Evolutionary conservation across 2,329 filamentous ascomycete species (phyloP).

Genomic region (Penicillium sp.): DNA sequence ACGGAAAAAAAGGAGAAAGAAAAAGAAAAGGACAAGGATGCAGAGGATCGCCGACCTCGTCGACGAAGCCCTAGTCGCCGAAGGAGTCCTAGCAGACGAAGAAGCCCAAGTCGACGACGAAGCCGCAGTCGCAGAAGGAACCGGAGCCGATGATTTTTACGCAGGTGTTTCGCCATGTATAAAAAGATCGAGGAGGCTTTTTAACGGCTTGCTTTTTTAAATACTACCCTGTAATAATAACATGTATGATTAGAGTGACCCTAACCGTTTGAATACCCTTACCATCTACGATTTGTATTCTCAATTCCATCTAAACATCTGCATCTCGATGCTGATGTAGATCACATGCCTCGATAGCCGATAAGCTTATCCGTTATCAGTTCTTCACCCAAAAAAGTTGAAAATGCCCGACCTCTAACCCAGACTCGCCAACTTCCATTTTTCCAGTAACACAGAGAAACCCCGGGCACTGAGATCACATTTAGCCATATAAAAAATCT

Average conservation of each 20-base stretch:
- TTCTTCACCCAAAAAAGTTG: slow-evolving; percentile 27
- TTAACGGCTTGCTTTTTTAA: not conserved
- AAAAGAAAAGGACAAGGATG: slow-evolving; percentile 22
- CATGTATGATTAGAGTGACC: slow-evolving; percentile 13
- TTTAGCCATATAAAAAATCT: not conserved
- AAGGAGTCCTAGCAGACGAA: slow-evolving; percentile 18
- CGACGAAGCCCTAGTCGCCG: slow-evolving; percentile 19
- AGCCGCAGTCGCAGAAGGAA: slow-evolving; percentile 16
- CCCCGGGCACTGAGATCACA: not conserved
- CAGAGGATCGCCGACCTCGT: slow-evolving; percentile 22
- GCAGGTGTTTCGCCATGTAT: not conserved
- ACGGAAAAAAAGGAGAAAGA: slow-evolving; percentile 14
- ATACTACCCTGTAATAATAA: slow-evolving; percentile 8
- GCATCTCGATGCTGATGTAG: not conserved
- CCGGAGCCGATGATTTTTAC: slow-evolving; percentile 23
- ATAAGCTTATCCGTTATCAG: slow-evolving; percentile 24
- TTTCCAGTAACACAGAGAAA: not conserved
- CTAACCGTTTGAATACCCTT: not conserved
- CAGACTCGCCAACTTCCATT: slow-evolving; percentile 7
- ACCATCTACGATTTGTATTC: not conserved
- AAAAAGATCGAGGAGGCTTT: not conserved
- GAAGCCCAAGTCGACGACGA: slow-evolving; percentile 12
- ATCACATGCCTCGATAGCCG: slow-evolving; percentile 1
- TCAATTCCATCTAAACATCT: not conserved
- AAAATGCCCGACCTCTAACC: slow-evolving; percentile 8